phyloP scores from a whole-genome alignment of 106 monocot species.

The Dendrobium nobile region DNA sequence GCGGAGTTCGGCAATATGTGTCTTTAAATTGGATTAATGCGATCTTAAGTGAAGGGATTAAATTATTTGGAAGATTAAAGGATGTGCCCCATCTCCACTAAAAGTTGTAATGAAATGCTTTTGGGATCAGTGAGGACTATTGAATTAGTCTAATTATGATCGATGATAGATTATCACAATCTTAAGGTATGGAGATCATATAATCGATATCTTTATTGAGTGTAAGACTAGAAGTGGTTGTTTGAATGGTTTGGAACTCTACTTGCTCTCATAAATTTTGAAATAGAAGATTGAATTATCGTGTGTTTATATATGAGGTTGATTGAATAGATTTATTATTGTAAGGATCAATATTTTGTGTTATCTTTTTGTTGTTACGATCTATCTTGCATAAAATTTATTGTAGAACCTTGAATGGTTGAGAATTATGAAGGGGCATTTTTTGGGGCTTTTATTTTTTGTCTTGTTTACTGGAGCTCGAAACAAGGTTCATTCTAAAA shows the following conservation, averaged over 20 bases:
- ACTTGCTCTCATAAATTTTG: neutral
- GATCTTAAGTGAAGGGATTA: neutral
- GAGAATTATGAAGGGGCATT: neutral
- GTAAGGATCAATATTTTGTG: neutral
- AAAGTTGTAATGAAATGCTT: neutral
- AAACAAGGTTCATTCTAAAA: neutral
- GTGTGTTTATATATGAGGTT: neutral
- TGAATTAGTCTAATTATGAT: neutral
- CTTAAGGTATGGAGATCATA: neutral
- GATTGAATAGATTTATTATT: neutral
- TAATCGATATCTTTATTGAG: neutral
- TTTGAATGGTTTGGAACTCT: neutral
- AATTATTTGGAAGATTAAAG: neutral
- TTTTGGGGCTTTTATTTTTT: neutral
- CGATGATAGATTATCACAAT: neutral
- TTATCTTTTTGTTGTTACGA: neutral
- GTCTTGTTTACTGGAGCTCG: neutral
- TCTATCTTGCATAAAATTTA: neutral
- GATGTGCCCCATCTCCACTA: neutral
- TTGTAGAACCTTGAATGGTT: neutral
- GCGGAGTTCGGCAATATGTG: neutral
- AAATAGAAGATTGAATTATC: neutral
- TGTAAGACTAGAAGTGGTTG: neutral
- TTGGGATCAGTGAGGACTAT: neutral
- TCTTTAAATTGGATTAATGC: neutral